These are phyloP conservation scores for Boechera retrofracta DNA, from an alignment of 345 rosid genomes.

Conservation along the genomic window DNA sequence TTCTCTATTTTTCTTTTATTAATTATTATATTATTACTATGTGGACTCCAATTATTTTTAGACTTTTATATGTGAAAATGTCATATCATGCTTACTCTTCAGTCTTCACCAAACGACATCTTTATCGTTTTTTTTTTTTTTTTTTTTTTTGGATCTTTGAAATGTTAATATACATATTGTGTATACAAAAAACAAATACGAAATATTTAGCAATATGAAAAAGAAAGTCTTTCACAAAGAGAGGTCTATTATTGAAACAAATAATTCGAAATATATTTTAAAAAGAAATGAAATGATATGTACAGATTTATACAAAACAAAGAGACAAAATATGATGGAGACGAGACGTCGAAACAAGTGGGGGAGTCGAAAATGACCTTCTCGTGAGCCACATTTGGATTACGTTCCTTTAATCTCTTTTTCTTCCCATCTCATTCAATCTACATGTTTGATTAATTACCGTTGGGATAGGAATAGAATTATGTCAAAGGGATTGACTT, in stretches of 20 bases:
- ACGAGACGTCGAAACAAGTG: conserved; percentile 49
- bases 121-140: background rate
- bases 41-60: conserved; percentile 44
- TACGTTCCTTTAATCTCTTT: conserved; percentile 26
- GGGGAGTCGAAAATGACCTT: conserved; percentile 45
- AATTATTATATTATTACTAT: conserved; percentile 23
- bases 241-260: conserved; percentile 27
- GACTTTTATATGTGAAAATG: conserved; percentile 34
- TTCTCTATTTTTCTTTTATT: background rate
- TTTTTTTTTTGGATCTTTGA: conserved; percentile 11
- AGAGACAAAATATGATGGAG: conserved; percentile 40
- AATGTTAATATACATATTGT: conserved; percentile 1
- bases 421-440: conserved; percentile 39
- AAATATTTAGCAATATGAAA: background rate
- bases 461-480: conserved; percentile 12
- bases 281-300: conserved; percentile 31
- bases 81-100: conserved; percentile 34
- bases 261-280: background rate
- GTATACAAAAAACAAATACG: background rate
- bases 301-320: conserved; percentile 34
- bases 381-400: conserved; percentile 46
- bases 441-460: conserved; percentile 40
- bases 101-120: conserved; percentile 36
- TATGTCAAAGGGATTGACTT: conserved; percentile 28
- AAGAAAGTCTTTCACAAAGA: conserved; percentile 31